Conservation (phyloP, 331 rosid species). For the Dryas integrifolia region DNA sequence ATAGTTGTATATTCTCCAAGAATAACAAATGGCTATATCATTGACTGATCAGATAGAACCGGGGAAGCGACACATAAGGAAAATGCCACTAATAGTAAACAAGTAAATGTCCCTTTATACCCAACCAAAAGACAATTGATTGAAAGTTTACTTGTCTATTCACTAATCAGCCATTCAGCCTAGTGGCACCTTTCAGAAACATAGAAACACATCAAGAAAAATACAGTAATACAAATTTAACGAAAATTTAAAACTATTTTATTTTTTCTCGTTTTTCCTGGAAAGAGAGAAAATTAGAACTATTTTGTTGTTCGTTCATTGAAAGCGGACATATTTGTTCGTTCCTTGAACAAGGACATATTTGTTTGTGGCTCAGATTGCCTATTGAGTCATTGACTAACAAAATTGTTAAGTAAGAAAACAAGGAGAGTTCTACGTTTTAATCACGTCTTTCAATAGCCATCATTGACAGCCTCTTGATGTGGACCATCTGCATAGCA, state of each 20-base stretch:
- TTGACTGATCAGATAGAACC: neutral
- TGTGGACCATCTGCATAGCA: neutral
- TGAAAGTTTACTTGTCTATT: neutral
- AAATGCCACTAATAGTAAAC: neutral
- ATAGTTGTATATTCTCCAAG: no score
- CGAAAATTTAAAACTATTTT: no score
- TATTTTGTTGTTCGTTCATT: neutral
- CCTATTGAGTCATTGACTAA: neutral
- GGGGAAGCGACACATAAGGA: neutral
- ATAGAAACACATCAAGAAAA: neutral
- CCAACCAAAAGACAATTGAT: neutral
- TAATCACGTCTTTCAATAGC: no score
- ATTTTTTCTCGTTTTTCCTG: no score
- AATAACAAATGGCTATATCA: no score
- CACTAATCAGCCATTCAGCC: neutral
- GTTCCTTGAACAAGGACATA: neutral
- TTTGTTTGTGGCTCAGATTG: neutral
- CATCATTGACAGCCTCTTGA: neutral
- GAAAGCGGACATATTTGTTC: neutral
- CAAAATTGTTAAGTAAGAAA: neutral
- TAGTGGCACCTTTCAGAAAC: neutral
- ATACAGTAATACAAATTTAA: neutral
- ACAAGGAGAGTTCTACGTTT: neutral
- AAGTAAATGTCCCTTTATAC: neutral
- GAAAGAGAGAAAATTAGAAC: neutral